These are phyloP conservation scores for Zygosaccharomyces pseudobailii DNA, from an alignment of 1,139 yeast genomes.

Conservation along the genomic window DNA sequence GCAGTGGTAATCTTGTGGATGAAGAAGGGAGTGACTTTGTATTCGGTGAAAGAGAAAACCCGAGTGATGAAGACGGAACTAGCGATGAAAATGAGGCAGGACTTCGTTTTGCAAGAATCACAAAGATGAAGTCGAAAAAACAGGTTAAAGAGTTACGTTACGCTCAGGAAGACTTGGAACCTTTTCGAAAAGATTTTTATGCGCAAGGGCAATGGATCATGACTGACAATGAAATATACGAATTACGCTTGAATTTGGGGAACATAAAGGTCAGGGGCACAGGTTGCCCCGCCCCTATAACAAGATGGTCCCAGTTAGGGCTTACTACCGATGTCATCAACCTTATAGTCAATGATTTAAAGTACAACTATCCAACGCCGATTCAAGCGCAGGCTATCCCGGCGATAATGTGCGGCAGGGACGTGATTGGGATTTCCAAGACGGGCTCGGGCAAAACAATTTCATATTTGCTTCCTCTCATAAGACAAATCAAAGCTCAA, in stretches of 20 bases:
- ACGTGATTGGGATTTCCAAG: constrained; percentile 89
- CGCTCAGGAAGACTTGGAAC: constrained; percentile 43
- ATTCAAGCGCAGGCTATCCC: constrained; percentile 93
- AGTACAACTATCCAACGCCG: constrained; percentile 51
- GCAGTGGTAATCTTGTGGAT: constrained; percentile 11
- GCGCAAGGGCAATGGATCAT: constrained; percentile 48
- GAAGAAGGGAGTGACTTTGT: constrained; percentile 13
- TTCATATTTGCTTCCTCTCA: constrained; percentile 77
- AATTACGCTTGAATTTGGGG: constrained; percentile 52
- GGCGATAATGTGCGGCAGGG: constrained; percentile 82
- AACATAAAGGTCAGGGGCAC: constrained; percentile 61
- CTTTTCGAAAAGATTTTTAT: constrained; percentile 62
- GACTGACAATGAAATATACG: constrained; percentile 48
- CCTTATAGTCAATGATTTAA: constrained; percentile 41
- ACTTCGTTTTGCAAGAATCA: constrained; percentile 32
- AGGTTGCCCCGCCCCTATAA: constrained; percentile 60
- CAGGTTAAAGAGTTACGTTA: constrained; percentile 45
- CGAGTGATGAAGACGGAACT: constrained; percentile 12
- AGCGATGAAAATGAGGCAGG: constrained; percentile 30
- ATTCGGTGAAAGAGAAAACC: constrained; percentile 2
- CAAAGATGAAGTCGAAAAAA: constrained; percentile 40
- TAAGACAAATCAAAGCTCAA: constrained; percentile 77
- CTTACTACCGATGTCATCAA: constrained; percentile 55
- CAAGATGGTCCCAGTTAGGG: constrained; percentile 79
- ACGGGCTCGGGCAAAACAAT: constrained; percentile 97